Evolutionary conservation across 441 rosid species (phyloP).

Genomic region (Gossypium laxum): DNA sequence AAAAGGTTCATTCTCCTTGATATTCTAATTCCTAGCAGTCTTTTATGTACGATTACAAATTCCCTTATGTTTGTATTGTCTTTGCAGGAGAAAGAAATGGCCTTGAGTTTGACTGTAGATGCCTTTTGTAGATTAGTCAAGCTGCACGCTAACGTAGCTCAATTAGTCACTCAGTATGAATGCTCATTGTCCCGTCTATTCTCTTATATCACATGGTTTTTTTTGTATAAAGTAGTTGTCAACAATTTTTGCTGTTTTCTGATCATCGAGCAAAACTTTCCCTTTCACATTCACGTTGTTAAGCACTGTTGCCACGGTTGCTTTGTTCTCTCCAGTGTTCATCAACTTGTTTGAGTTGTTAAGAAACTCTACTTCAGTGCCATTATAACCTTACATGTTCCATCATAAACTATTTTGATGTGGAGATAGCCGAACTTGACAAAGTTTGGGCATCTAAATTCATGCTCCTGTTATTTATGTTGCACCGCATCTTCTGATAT

Average conservation of each 20-base stretch:
- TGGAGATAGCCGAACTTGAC: background rate
- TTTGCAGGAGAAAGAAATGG: constrained; percentile 96
- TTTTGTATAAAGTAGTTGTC: background rate
- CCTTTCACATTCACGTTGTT: background rate
- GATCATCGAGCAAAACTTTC: background rate
- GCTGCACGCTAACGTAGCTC: constrained; percentile 86
- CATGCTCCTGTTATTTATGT: background rate
- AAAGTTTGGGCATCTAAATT: constrained; percentile 2
- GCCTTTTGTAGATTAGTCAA: constrained; percentile 97
- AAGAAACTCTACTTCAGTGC: background rate
- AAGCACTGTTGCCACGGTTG: background rate
- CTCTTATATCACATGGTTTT: background rate
- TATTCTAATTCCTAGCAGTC: background rate
- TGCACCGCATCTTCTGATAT: background rate
- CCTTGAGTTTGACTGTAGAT: constrained; percentile 86
- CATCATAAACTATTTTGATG: background rate
- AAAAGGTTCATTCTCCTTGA: constrained; percentile 51
- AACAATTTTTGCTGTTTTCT: background rate
- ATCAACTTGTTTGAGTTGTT: constrained; percentile 9
- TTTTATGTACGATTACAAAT: background rate
- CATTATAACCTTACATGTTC: background rate
- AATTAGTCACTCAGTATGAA: constrained; percentile 82
- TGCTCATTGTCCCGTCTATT: background rate
- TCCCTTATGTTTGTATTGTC: constrained; percentile 16
- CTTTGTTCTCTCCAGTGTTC: background rate